Percentiles rank a stretch among this genome's conserved stretches.
Conservation (phyloP, 1,284 basidiomycete genomes). For the Heliocybe sulcata region DNA sequence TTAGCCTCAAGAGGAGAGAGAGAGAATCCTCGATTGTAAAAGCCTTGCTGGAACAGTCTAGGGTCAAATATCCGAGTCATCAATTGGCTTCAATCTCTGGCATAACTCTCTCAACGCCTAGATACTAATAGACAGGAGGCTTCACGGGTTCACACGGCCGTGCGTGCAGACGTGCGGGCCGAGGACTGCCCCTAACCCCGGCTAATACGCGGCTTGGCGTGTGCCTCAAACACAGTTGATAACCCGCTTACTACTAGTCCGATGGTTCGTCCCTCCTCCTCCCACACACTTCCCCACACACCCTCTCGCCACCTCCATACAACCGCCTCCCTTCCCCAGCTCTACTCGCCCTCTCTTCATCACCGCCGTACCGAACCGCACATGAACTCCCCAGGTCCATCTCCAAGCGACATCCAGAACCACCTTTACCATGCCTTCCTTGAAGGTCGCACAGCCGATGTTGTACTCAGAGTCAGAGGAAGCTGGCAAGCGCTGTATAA, state of each 20-base stretch:
- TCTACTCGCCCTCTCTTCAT: background rate
- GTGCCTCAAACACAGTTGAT: background rate
- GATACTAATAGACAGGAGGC: too few species aligned
- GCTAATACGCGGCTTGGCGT: background rate
- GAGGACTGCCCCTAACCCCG: background rate
- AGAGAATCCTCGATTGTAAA: too few species aligned
- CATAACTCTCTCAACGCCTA: too few species aligned
- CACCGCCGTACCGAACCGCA: background rate
- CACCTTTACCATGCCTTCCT: constrained; percentile 76
- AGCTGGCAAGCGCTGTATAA: constrained; percentile 73
- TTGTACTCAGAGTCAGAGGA: constrained; percentile 62
- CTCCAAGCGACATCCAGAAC: constrained; percentile 46
- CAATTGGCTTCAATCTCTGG: too few species aligned
- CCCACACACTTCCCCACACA: background rate
- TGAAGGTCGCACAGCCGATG: constrained; percentile 66
- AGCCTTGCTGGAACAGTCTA: too few species aligned
- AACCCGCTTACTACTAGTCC: too few species aligned
- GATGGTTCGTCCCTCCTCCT: background rate
- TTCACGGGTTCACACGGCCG: too few species aligned
- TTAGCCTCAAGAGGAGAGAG: too few species aligned
- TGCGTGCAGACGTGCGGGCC: background rate
- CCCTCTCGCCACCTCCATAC: background rate
- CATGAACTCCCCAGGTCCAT: constrained; percentile 20
- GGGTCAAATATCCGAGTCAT: too few species aligned
- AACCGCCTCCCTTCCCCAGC: background rate